phyloP scores from a whole-genome alignment of 2,329 filamentous ascomycete genomes.

The Coniochaeta hoffmannii region DNA sequence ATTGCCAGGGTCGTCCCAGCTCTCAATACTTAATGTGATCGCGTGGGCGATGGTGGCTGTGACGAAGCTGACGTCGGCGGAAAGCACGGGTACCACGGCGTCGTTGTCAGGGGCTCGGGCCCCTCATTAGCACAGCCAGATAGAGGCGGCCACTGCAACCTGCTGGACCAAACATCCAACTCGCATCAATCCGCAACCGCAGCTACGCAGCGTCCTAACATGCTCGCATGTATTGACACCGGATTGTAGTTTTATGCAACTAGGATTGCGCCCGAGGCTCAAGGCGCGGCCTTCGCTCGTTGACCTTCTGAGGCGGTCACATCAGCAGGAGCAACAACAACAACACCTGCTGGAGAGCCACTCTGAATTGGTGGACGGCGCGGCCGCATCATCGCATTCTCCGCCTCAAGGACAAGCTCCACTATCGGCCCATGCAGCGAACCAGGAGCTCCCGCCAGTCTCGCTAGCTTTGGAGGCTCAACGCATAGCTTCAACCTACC shows the following conservation, averaged over 20 bases:
- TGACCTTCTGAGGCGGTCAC: constrained; percentile 34
- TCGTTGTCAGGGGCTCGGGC: background rate
- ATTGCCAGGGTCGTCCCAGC: too few relatives aligned
- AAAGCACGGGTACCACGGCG: too few relatives aligned
- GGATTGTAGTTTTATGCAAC: constrained; percentile 33
- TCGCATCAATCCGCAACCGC: background rate
- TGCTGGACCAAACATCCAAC: background rate
- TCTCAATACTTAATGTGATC: too few relatives aligned
- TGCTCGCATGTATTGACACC: too few relatives aligned
- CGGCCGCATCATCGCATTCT: constrained; percentile 13
- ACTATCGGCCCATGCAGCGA: constrained; percentile 15
- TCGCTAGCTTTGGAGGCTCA: constrained; percentile 20
- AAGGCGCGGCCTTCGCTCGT: constrained; percentile 46
- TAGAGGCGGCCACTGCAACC: background rate
- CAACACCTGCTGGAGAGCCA: constrained; percentile 8
- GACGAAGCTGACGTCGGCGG: too few relatives aligned
- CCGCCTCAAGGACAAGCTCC: constrained; percentile 14
- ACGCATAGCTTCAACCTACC: constrained; percentile 17
- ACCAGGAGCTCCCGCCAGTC: constrained; percentile 16
- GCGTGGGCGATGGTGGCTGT: too few relatives aligned
- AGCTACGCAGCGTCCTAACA: background rate
- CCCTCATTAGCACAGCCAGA: background rate
- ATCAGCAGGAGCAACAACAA: constrained; percentile 13
- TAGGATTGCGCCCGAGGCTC: constrained; percentile 41
- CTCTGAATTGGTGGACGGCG: constrained; percentile 18